Evolutionary conservation across 23 red algal genomes (phyloP).

Genomic region (Gracilariopsis chorda): DNA sequence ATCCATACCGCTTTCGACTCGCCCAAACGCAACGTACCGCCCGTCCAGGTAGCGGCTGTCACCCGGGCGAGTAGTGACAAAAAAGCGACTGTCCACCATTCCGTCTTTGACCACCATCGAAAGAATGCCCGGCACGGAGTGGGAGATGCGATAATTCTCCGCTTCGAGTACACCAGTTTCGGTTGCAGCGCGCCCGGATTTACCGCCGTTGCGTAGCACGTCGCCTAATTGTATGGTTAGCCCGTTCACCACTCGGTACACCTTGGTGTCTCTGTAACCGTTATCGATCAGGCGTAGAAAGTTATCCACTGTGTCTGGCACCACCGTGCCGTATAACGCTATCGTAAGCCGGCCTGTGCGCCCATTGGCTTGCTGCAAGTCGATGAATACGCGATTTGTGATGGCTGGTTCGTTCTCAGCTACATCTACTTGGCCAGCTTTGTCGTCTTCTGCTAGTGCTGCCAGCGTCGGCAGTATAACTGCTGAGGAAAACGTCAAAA

Average conservation of each 20-base stretch:
- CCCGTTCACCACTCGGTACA: constrained; percentile 71
- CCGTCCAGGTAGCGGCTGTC: constrained; percentile 87
- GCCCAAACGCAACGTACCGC: constrained; percentile 80
- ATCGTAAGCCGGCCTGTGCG: constrained; percentile 56
- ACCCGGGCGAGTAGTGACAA: constrained; percentile 42
- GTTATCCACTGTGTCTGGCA: constrained; percentile 64
- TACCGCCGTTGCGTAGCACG: constrained; percentile 49
- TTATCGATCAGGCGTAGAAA: constrained; percentile 20
- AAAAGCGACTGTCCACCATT: constrained; percentile 59
- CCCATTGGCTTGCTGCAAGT: constrained; percentile 32
- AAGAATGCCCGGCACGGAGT: constrained; percentile 44
- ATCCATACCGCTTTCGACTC: constrained; percentile 72
- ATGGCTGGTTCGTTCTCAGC: constrained; percentile 12
- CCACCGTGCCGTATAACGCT: constrained; percentile 70
- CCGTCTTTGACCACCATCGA: constrained; percentile 58
- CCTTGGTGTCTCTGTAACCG: constrained; percentile 36
- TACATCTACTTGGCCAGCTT: neutral
- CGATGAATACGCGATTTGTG: constrained; percentile 62
- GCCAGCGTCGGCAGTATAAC: neutral
- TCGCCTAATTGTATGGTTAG: constrained; percentile 79
- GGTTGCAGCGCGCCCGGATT: constrained; percentile 11
- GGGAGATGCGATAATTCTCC: constrained; percentile 36
- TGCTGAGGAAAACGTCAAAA: too few relatives aligned
- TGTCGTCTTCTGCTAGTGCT: neutral
- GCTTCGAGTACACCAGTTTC: neutral